Percentiles rank a stretch among this genome's conserved stretches.
These are phyloP conservation scores for Aquanectria penicillioides DNA, from an alignment of 2,329 filamentous ascomycete genomes.

Conservation along the genomic window DNA sequence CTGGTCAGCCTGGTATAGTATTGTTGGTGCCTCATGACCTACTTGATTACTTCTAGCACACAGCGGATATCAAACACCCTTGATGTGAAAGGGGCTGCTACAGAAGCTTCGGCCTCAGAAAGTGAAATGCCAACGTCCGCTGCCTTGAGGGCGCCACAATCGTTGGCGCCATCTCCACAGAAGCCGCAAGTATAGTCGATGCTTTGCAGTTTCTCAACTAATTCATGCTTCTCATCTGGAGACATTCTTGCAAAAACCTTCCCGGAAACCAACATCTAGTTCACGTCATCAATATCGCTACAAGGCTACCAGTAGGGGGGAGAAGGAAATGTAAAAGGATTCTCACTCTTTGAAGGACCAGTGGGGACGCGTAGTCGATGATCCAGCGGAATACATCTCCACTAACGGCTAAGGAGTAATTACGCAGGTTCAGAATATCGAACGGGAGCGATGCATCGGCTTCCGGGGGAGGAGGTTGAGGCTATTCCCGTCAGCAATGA, in stretches of 20 bases:
- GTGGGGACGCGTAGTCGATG: slow-evolving; percentile 86
- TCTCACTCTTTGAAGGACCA: slow-evolving; percentile 77
- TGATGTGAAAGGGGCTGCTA: slow-evolving; percentile 97
- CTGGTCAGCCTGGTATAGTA: slow-evolving; percentile 33
- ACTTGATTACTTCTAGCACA: slow-evolving; percentile 90
- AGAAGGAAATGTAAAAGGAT: no score
- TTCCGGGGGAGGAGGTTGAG: slow-evolving; percentile 75
- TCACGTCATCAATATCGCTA: slow-evolving; percentile 10
- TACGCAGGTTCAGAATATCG: slow-evolving; percentile 80
- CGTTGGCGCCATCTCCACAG: slow-evolving; percentile 96
- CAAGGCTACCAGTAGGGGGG: no score
- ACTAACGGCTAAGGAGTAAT: slow-evolving; percentile 89
- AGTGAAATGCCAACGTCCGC: slow-evolving; percentile 97
- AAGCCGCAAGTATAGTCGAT: slow-evolving; percentile 97
- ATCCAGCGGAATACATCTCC: slow-evolving; percentile 98
- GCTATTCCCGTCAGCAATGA: slow-evolving; percentile 55
- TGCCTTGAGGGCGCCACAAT: slow-evolving; percentile 95
- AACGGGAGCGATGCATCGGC: slow-evolving; percentile 86
- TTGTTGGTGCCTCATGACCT: slow-evolving; percentile 20
- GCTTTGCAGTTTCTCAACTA: slow-evolving; percentile 96
- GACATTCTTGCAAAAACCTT: slow-evolving; percentile 99
- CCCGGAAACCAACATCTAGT: slow-evolving; percentile 85
- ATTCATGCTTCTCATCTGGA: slow-evolving; percentile 96
- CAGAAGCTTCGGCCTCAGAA: slow-evolving; percentile 96
- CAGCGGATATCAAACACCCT: slow-evolving; percentile 96